These are phyloP conservation scores for Aspergillus carbonarius DNA, from an alignment of 2,329 filamentous ascomycete genomes.

Conservation along the genomic window DNA sequence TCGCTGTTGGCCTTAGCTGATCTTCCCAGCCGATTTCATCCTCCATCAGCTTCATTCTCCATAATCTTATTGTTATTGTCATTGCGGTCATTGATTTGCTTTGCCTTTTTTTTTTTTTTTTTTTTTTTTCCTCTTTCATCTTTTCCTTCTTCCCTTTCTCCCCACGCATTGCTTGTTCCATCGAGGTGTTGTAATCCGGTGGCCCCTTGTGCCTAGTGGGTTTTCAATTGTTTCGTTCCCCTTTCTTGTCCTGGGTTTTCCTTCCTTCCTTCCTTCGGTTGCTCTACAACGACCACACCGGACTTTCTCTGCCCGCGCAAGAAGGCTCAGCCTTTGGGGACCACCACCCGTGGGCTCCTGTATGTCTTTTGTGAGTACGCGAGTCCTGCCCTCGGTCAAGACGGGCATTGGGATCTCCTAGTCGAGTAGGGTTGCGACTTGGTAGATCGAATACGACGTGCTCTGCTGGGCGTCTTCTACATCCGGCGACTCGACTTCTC, in stretches of 20 bases:
- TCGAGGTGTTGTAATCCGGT: not conserved
- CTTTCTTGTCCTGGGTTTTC: not conserved
- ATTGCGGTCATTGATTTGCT: not conserved
- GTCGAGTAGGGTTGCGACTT: too few relatives aligned
- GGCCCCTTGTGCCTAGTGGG: not conserved
- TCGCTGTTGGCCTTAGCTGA: not conserved
- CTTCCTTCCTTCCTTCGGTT: not conserved
- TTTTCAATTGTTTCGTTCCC: not conserved
- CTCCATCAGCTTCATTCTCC: not conserved
- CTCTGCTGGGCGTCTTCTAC: not conserved
- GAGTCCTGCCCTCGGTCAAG: too few relatives aligned
- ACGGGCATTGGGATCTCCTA: too few relatives aligned
- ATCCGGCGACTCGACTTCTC: not conserved
- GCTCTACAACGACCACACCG: not conserved
- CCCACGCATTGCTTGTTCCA: not conserved
- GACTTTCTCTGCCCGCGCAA: not conserved
- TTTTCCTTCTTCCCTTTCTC: constrained; percentile 4
- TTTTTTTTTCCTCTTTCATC: constrained; percentile 10
- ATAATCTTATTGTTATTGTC: not conserved
- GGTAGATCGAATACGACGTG: not conserved
- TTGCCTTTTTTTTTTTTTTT: not conserved
- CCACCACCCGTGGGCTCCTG: not conserved
- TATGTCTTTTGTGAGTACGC: not conserved
- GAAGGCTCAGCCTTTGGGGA: not conserved
- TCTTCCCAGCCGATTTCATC: constrained; percentile 4